Base-by-base conservation (phyloP, 2,329 filamentous ascomycete species). In the Dactylellina leptospora region DNA sequence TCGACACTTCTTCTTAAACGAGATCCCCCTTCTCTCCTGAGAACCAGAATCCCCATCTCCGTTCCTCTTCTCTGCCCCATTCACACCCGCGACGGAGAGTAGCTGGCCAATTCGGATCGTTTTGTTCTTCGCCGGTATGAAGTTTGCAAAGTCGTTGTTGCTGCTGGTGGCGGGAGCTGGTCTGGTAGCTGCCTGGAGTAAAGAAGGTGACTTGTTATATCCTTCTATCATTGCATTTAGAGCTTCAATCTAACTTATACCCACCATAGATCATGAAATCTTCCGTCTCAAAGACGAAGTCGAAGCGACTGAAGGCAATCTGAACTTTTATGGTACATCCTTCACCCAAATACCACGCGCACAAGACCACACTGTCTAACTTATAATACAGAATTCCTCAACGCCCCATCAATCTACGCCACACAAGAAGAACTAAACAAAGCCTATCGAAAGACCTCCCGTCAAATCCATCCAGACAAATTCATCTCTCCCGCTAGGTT, bases 211-310 rank as follows among this genome's bases (percentile, higher is more conserved):
- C 20, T 33, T n/a, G n/a, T 13, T 18, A 40, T 23, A 38, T 30
- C 36, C 6, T 16, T 27, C 13, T 22, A 11, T 3, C 10, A 28
- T n/a, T 8, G 11, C 22, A 44, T 10, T 9, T 53, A 44, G 62
- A 71, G 54, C 25, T 40, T 51, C 44, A 22, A 45, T n/a, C 38
- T 40, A 30, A 11, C 40, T 28, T 6, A 27, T 59, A 16, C 27
- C 11, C 33, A 42, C 74, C 30, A n/a, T 78, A 96, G 95, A 99
- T 82, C 92, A 96, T 79, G 95, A 99, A 82, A 97, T 99, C 82
- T 99, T 99, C 83, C 90, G 92, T 77, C 85, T 99, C 74, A 89
- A 89, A 78, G 92, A 97, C 82, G 95, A 97, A 80, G 86, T 99
- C 62, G 82, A 86, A 72, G 82, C 86, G 45, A 83, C 87, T 75